phyloP scores from a whole-genome alignment of 2,329 filamentous ascomycete species.

The Tolypocladium guangdongense region DNA sequence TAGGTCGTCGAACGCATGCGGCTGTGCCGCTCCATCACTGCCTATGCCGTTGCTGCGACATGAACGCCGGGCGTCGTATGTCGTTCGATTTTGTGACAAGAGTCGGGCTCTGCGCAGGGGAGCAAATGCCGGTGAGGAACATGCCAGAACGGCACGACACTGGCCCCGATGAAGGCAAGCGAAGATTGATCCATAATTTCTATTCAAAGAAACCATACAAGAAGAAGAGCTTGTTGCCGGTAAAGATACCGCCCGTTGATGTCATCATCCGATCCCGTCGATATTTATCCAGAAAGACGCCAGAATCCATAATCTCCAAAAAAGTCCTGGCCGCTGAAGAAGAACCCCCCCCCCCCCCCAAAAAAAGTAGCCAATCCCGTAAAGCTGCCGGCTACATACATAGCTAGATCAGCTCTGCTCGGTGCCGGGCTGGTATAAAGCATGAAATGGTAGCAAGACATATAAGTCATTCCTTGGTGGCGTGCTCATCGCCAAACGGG shows the following conservation, averaged over 20 bases:
- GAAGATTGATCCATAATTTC: neutral
- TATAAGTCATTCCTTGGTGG: slow-evolving; percentile 38
- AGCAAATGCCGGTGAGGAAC: neutral
- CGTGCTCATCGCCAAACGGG: slow-evolving; percentile 49
- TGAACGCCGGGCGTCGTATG: neutral
- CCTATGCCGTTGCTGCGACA: neutral
- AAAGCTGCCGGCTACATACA: neutral
- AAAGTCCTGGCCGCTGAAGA: neutral
- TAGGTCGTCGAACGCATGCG: neutral
- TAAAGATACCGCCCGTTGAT: neutral
- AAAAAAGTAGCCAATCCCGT: neutral
- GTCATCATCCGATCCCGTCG: neutral
- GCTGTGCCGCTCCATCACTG: neutral
- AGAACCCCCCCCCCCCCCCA: too few species aligned
- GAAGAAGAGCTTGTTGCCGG: neutral
- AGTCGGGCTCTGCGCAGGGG: neutral
- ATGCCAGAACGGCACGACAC: neutral
- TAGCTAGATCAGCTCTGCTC: neutral
- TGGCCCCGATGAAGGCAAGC: neutral
- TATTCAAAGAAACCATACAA: neutral
- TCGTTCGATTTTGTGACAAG: neutral
- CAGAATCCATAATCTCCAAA: neutral
- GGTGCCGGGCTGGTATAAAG: neutral
- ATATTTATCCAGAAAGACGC: neutral
- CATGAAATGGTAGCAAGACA: slow-evolving; percentile 2